phyloP scores from a whole-genome alignment of 1,139 yeast species.

The Pichia sp. region DNA sequence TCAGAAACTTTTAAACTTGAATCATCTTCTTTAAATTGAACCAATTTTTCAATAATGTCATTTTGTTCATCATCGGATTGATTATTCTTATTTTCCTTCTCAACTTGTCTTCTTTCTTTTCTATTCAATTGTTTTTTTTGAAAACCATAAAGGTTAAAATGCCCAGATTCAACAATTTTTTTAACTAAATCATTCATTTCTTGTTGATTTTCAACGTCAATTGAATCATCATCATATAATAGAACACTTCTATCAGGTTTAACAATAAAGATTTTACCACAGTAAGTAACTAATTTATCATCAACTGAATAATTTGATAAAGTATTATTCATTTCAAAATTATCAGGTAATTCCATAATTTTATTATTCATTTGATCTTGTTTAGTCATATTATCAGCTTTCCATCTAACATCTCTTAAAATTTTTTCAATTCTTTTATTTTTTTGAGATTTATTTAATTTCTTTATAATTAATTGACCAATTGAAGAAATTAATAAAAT shows the following conservation, averaged over 20 bases:
- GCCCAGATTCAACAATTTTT: conserved; percentile 13
- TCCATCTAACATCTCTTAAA: conserved; percentile 18
- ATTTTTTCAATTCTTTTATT: conserved; percentile 16
- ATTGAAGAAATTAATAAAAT: conserved; percentile 10
- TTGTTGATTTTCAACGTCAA: conserved; percentile 9
- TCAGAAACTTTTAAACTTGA: conserved; percentile 1
- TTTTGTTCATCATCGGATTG: neutral
- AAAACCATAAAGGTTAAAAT: conserved; percentile 15
- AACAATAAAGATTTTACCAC: conserved; percentile 18
- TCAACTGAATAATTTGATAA: conserved; percentile 10
- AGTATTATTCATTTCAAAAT: conserved; percentile 1
- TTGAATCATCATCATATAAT: conserved; percentile 10
- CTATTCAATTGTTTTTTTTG: conserved; percentile 14
- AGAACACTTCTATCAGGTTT: conserved; percentile 16
- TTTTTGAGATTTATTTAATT: conserved; percentile 12
- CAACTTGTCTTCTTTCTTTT: conserved; percentile 15
- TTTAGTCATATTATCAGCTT: conserved; percentile 15
- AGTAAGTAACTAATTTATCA: conserved; percentile 19
- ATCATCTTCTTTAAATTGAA: conserved; percentile 12
- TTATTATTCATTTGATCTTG: conserved; percentile 5
- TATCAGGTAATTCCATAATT: conserved; percentile 17
- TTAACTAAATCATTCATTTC: conserved; percentile 13
- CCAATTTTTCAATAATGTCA: conserved; percentile 8
- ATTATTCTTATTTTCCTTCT: conserved; percentile 2
- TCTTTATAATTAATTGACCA: conserved; percentile 14